Evolutionary conservation across 495 filamentous ascomycete genomes (phyloP), one percentile per base, ranked within the genome.

Genomic region (Penicillium diatomitis): DNA sequence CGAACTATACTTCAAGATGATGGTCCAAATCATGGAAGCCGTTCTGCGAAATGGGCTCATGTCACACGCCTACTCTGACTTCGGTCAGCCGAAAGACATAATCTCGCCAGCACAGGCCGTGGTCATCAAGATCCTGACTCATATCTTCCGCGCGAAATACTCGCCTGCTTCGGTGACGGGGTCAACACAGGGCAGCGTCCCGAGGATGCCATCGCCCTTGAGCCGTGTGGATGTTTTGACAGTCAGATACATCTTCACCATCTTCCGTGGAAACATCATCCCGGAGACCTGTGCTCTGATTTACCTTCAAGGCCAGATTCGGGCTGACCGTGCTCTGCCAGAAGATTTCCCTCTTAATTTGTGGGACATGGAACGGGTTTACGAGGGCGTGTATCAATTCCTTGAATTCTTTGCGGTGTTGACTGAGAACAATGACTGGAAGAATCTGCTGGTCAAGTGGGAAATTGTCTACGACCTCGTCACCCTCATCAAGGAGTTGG

Each of bases 361-460:
- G 32, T 96, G 90, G 90, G 90, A 96, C 59, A 92, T 96, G 83
- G 90, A 96, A 61, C 81, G 90, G 11, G 89, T 85, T 39, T 86
- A 86, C 55, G 82, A 96, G 57, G 90, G 90, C 10, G 81, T 95
- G 8, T 88, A 89, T 45, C 89, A 95, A 62, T 95, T 90, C 64
- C 77, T 96, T 5, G 89, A 96, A 53, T 91, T 95, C 63, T 86
- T 96, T 47, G 87, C 86, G n/a, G 89, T 94, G 3, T 75, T 95
- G 12, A 89, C 87, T 20, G 89, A 95, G 53, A 84, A 80, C 59
- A 79, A 78, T 47, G 73, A 77, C 53, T 79, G 76, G 76, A 79
- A 79, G 58, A 71, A 72, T 42, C 80, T 92, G 30, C 78, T 96
- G 8, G 84, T 90, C 35, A 82, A 91, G 49, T 96, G 90, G 85